A percentile compares a stretch with the other conserved stretches of the same genome.
phyloP scores from a whole-genome alignment of 176 grass and related monocot genomes.

The Eragrostis curvula region DNA sequence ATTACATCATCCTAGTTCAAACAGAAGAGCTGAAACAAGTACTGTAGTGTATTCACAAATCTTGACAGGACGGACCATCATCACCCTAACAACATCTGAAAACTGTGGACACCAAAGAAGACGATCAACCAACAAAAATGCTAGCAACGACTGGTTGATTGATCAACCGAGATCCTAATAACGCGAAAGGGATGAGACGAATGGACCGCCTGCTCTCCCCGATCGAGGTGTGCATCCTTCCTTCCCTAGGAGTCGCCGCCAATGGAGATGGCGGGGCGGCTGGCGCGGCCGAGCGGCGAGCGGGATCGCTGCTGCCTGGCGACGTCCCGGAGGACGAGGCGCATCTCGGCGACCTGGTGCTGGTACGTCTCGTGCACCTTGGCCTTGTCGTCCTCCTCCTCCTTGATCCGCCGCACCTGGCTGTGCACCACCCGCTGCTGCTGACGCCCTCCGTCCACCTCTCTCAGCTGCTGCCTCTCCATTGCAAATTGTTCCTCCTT shows the following conservation, averaged over 20 bases:
- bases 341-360: constrained; percentile 40
- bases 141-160: neutral
- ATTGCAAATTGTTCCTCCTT: neutral
- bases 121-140: neutral
- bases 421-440: constrained; percentile 49
- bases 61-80: neutral
- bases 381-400: constrained; percentile 64
- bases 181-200: neutral
- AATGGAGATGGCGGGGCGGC: constrained; percentile 56
- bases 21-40: neutral
- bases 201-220: neutral
- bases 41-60: constrained; percentile 24
- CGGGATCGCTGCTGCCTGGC: constrained; percentile 45
- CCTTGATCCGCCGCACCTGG: constrained; percentile 70
- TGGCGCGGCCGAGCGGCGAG: constrained; percentile 56
- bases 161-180: neutral
- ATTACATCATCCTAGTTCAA: neutral
- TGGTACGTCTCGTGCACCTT: constrained; percentile 55
- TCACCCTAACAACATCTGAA: neutral
- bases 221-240: neutral
- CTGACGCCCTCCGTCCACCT: constrained; percentile 1
- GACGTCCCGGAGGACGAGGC: constrained; percentile 43
- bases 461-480: constrained; percentile 37
- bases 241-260: constrained; percentile 37
- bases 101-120: neutral